A percentile compares a stretch with the other conserved stretches of the same genome.
Evolutionary conservation across 106 monocot genomes (phyloP).

Genomic region (Posidonia australis): DNA sequence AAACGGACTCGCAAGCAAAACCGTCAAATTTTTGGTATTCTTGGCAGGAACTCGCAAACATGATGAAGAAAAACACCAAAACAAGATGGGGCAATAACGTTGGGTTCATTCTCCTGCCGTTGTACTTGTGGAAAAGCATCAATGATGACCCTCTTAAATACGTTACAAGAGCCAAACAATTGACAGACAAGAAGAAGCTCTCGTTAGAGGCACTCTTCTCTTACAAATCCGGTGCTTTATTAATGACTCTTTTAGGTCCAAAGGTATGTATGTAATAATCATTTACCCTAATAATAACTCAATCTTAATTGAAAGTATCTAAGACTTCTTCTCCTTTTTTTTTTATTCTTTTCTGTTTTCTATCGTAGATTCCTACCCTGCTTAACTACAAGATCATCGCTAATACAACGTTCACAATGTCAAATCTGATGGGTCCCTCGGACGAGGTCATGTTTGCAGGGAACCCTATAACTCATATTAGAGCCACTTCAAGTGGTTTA

Average conservation of each 20-base stretch:
- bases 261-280: too few species aligned
- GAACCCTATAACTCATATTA: constrained; percentile 15
- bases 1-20: too few species aligned
- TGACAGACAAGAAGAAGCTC: constrained; percentile 14
- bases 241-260: constrained; percentile 10
- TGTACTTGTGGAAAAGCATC: not conserved
- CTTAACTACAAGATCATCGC: constrained; percentile 16
- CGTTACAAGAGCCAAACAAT: constrained; percentile 9
- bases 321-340: not conserved
- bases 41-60: not conserved
- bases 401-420: constrained; percentile 21
- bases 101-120: constrained; percentile 16
- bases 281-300: too few species aligned
- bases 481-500: constrained; percentile 10
- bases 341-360: not conserved
- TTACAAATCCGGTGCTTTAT: constrained; percentile 1
- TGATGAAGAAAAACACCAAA: constrained; percentile 6
- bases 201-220: constrained; percentile 25
- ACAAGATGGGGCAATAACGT: constrained; percentile 16
- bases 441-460: constrained; percentile 15
- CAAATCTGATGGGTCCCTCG: constrained; percentile 21
- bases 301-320: too few species aligned
- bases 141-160: constrained; percentile 10
- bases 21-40: too few species aligned
- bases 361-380: constrained; percentile 8